A percentile compares a stretch with the other conserved stretches of the same genome.
Evolutionary conservation across 116 monocot species (phyloP).

Genomic region (Iris pallida): DNA sequence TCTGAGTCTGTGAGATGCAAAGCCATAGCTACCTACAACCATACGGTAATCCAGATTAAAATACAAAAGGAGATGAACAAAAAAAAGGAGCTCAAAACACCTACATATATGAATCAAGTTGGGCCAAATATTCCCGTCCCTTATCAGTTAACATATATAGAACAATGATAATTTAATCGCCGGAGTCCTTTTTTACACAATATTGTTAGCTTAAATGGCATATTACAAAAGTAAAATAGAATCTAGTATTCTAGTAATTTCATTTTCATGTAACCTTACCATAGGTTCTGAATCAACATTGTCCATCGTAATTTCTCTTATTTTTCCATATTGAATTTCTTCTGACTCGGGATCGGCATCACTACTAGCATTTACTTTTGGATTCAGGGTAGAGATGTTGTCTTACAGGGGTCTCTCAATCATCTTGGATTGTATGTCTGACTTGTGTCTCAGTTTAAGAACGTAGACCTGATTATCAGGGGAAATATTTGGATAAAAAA

Average conservation of each 20-base stretch:
- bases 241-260: not conserved
- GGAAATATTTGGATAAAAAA: slow-evolving; percentile 6
- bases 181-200: too few species aligned
- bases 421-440: slow-evolving; percentile 43
- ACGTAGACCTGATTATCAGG: slow-evolving; percentile 53
- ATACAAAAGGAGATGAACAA: too few species aligned
- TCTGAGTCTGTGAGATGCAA: too few species aligned
- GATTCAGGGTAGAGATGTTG: slow-evolving; percentile 31
- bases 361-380: slow-evolving; percentile 38
- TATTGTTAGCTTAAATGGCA: not conserved
- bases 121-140: too few species aligned
- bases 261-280: slow-evolving; percentile 25
- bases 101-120: too few species aligned
- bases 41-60: too few species aligned
- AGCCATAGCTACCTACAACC: too few species aligned
- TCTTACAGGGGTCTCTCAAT: slow-evolving; percentile 47
- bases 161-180: too few species aligned
- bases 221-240: not conserved
- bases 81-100: too few species aligned
- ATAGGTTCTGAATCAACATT: slow-evolving; percentile 35
- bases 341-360: slow-evolving; percentile 62
- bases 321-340: slow-evolving; percentile 54
- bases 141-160: too few species aligned
- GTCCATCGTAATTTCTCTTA: slow-evolving; percentile 58
- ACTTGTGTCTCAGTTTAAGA: slow-evolving; percentile 81